Evolutionary conservation across 75 land plant genomes (phyloP), one percentile per base, ranked within the genome.

Genomic region (Adiantum capillusveneris): DNA sequence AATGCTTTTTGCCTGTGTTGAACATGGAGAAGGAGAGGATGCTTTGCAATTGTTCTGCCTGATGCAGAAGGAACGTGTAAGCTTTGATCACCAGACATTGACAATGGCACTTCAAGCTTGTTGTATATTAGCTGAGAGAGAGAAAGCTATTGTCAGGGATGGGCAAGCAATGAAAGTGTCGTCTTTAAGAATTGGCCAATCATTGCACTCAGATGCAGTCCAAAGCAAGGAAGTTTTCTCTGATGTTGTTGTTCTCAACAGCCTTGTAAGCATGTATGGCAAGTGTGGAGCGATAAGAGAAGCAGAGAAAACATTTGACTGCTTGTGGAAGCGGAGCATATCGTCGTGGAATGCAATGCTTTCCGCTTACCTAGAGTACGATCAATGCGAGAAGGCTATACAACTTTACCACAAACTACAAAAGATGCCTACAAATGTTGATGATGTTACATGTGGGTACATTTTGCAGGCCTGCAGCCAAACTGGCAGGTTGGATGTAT

Each of bases 71-170:
- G 59, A n/a, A 25, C 72, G 74, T 31, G 51, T 71, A 53, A 73
- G 58, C 25, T 67, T 36, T 12, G 76, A 77, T 59, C 80, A 76
- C 22, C 76, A 82, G 28, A 68, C 58, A 29, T 77, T 76, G 65
- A 82, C 83, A 2, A 86, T 80, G 43, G 31, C 74, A 14, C 68
- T 86, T 44, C 73, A 75, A 67, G 63, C 74, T 0, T 82, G 86
- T 64, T 82, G 78, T 0, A 60, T 64, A 1, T 39, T 75, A 25
- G 60, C 71, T 19, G 66, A 37, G 51, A 14, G 58, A 13, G 58
- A 48, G 0, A 5, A 46, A 46, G 12, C 50, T 46, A 21, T 17
- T 21, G 6, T 18, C 3, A 17, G 2, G 50, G 55, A 53, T 25
- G 28, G 28, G 14, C 13, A 22, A 53, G 6, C 14, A 53, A 53